These are phyloP conservation scores for Sporobolus alterniflorus DNA, from an alignment of 202 grass and related monocot species.

Conservation along the genomic window DNA sequence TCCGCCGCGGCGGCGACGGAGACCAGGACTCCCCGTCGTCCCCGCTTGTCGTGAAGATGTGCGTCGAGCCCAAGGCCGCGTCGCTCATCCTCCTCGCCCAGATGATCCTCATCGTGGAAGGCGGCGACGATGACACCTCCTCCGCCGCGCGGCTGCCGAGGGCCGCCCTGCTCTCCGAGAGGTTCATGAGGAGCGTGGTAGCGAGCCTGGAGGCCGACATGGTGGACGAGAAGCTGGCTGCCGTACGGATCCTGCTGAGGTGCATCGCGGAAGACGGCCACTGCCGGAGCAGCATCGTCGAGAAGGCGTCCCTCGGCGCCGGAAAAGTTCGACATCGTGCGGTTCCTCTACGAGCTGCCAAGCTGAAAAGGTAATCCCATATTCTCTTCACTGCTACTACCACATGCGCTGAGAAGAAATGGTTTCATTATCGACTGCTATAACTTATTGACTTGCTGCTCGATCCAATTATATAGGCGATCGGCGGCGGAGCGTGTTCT, in stretches of 20 bases:
- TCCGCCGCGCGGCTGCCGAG: conserved; percentile 28
- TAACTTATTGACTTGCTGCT: too few relatives aligned
- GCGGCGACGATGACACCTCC: background rate
- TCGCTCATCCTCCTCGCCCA: conserved; percentile 62
- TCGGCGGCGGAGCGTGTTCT: conserved; percentile 51
- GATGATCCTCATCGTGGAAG: conserved; percentile 24
- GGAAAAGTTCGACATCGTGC: conserved; percentile 63
- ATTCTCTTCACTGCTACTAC: too few relatives aligned
- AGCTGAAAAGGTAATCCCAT: conserved; percentile 51
- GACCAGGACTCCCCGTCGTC: too few relatives aligned
- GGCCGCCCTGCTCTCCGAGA: conserved; percentile 48
- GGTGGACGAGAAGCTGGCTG: conserved; percentile 50
- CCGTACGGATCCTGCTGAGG: conserved; percentile 48
- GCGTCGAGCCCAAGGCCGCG: conserved; percentile 61
- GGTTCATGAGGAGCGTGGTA: conserved; percentile 45
- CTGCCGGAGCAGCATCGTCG: conserved; percentile 55
- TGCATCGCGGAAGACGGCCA: conserved; percentile 62
- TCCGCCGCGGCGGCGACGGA: conserved; percentile 9
- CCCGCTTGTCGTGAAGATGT: conserved; percentile 37
- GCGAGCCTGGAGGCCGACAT: conserved; percentile 47
- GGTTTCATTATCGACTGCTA: background rate
- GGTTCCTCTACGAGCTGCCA: conserved; percentile 63
- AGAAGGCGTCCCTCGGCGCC: conserved; percentile 36
- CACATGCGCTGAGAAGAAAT: background rate
- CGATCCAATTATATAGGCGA: too few relatives aligned